These are phyloP conservation scores for Xerocomus potaroensis DNA, from an alignment of 768 basidiomycete genomes.

Conservation along the genomic window DNA sequence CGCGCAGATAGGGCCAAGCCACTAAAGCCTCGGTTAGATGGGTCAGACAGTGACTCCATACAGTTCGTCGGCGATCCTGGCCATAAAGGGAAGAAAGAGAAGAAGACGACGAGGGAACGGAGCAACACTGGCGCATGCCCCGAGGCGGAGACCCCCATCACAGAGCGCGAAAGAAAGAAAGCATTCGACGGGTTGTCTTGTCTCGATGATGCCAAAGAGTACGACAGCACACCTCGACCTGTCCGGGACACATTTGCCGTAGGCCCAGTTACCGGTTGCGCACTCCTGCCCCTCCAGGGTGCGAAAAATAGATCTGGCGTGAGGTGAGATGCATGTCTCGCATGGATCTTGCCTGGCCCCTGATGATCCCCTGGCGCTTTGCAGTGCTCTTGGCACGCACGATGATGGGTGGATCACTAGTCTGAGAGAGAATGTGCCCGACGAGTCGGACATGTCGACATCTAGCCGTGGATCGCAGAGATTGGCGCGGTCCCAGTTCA, in stretches of 20 bases:
- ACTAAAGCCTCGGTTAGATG: neutral
- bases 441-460: slow-evolving; percentile 21
- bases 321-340: slow-evolving; percentile 11
- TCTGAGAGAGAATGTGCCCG: slow-evolving; percentile 1
- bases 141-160: neutral
- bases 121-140: neutral
- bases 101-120: neutral
- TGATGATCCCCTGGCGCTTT: neutral
- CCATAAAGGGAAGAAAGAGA: neutral
- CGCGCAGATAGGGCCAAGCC: neutral
- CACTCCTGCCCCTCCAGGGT: slow-evolving; percentile 14
- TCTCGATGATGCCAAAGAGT: slow-evolving; percentile 8
- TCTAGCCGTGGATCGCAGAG: slow-evolving; percentile 7
- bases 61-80: slow-evolving; percentile 1
- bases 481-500: slow-evolving; percentile 3
- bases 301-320: slow-evolving; percentile 12
- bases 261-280: neutral
- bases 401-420: slow-evolving; percentile 11
- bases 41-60: slow-evolving; percentile 6
- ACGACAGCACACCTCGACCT: slow-evolving; percentile 26
- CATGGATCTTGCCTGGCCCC: neutral
- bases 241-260: neutral
- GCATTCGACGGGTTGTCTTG: neutral
- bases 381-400: slow-evolving; percentile 1
- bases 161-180: neutral